A percentile compares a stretch with the other conserved stretches of the same genome.
Conservation (phyloP, 768 basidiomycete genomes). For the Rhizopogon sp. region DNA sequence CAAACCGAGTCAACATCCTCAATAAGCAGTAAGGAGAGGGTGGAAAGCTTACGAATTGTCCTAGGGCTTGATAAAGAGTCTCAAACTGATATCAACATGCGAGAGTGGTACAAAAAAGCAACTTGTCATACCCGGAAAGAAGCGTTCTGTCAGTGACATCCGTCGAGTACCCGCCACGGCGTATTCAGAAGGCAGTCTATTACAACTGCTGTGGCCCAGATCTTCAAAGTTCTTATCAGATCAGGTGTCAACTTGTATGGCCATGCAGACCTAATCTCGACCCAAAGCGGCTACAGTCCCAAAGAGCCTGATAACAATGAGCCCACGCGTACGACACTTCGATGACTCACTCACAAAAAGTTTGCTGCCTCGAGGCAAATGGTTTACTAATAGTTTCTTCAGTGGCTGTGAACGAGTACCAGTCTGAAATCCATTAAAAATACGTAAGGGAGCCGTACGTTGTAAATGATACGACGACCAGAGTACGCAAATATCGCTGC, state of each 20-base stretch:
- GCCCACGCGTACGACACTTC: neutral
- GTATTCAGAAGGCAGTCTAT: conserved; percentile 4
- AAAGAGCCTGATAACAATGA: conserved; percentile 18
- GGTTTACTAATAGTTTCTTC: conserved; percentile 15
- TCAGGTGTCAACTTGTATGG: neutral
- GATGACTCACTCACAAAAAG: conserved; percentile 19
- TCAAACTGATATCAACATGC: neutral
- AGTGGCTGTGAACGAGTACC: conserved; percentile 10
- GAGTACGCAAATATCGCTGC: conserved; percentile 11
- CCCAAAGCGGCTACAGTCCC: conserved; percentile 23
- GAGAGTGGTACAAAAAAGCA: neutral
- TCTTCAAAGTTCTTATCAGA: conserved; percentile 8
- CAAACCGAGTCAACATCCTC: neutral
- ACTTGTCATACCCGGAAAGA: neutral
- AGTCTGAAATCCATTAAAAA: conserved; percentile 15
- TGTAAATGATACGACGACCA: conserved; percentile 14
- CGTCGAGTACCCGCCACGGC: no score
- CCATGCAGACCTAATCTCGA: conserved; percentile 18
- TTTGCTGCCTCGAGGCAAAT: conserved; percentile 20
- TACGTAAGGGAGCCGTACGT: conserved; percentile 10
- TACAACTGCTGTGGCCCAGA: conserved; percentile 20
- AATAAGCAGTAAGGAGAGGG: no score
- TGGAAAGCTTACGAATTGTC: no score
- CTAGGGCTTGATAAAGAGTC: neutral
- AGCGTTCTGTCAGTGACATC: no score